Base-by-base conservation (phyloP, 768 basidiomycete genomes). In the Tricholoma flavovirens region DNA sequence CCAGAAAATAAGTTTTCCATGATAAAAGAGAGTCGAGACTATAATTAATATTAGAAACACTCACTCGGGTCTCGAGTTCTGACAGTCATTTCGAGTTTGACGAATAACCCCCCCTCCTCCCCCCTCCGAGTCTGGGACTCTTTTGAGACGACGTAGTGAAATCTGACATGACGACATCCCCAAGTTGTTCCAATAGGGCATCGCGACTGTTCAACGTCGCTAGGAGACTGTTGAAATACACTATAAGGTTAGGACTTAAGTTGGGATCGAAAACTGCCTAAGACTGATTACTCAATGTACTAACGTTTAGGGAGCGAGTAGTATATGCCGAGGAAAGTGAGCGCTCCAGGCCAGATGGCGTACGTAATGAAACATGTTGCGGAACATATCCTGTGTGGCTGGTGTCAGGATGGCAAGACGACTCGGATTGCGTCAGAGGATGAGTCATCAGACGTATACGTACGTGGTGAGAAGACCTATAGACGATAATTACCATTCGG, bases 291-390 rank as follows among this genome's bases (percentile, higher is more conserved):
- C n/a, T n/a, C n/a, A n/a, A n/a, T n/a, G n/a, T 21, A 58, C 72
- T 62, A 32, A 79, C 78, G 53, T 64, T 80, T 79, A 61, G 75
- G 75, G 12, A 80, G 68, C 42, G 67, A 69, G 56, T 79, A 73
- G 59, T 77, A 79, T 49, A 80, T 71, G 4, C 67, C 75, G 53
- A 77, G 68, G 65, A 76, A 78, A n/a, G 74, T 69, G 60, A 75
- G 75, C 29, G 75, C 72, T 10, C 67, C 54, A 5, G 78, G 80
- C 76, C 79, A 77, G 12, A 72, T 60, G 3, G 68, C 63, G 58
- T 74, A 77, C 5, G 68, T 75, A 54, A 67, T 61, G 24, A 71
- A 67, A 54, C 66, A 70, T 5, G 64, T 63, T 17, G 42, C 64
- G 53, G 65, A 73, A 62, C 59, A 75, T 8, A 63, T 65, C 66